phyloP scores from a whole-genome alignment of 495 filamentous ascomycete species.

The Annulohypoxylon stygium region DNA sequence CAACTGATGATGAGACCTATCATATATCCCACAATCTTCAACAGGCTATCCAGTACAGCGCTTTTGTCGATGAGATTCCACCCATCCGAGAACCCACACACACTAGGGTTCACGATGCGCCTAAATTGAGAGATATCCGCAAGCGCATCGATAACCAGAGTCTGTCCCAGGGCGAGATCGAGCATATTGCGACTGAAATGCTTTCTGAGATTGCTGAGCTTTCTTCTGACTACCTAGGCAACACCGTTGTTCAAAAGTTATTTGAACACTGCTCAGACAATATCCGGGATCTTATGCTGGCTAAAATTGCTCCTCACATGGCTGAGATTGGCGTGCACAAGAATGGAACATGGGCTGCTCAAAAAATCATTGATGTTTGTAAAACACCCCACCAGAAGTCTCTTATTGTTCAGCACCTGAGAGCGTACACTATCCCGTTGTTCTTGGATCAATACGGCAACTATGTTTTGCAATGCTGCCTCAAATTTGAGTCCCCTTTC shows the following conservation, averaged over 20 bases:
- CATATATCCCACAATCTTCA: constrained; percentile 81
- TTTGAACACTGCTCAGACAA: constrained; percentile 95
- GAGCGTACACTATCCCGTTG: constrained; percentile 85
- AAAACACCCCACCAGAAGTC: constrained; percentile 86
- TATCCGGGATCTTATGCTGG: constrained; percentile 91
- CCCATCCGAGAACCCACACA: constrained; percentile 89
- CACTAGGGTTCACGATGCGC: constrained; percentile 92
- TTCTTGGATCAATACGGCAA: constrained; percentile 99
- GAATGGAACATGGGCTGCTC: constrained; percentile 98
- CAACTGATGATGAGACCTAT: constrained; percentile 79
- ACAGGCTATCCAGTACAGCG: constrained; percentile 77
- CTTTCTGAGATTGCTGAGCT: constrained; percentile 96
- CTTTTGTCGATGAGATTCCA: constrained; percentile 87
- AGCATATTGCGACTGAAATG: constrained; percentile 92
- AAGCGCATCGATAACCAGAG: constrained; percentile 97
- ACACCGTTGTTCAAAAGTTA: constrained; percentile 98
- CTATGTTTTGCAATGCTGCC: constrained; percentile 95
- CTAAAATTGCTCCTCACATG: constrained; percentile 88
- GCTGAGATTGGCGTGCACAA: constrained; percentile 98
- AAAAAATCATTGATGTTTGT: constrained; percentile 98
- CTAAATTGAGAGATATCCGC: constrained; percentile 93
- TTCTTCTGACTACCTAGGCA: constrained; percentile 94
- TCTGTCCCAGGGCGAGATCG: constrained; percentile 86
- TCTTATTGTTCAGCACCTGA: constrained; percentile 84
- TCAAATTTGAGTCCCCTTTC: constrained; percentile 87